Base-by-base conservation (phyloP, 192 early-diverging fungal species). In the Chytriomyces confervae region DNA sequence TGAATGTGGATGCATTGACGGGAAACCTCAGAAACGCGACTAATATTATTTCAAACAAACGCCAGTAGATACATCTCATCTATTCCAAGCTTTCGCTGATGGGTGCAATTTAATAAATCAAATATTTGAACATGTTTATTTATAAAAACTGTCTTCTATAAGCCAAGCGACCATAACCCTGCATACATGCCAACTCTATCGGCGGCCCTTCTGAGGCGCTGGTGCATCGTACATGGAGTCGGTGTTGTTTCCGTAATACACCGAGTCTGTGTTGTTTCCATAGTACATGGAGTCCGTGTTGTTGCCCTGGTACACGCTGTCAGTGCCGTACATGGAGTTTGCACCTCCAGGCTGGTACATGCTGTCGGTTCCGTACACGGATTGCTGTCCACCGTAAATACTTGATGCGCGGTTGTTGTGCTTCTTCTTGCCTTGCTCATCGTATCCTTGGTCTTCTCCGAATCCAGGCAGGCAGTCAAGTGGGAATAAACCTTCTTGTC, bases 351-450 rank as follows among this genome's bases (percentile, higher is more conserved):
- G 64, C 6, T 16, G 20, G 36, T 69, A 69, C 27, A 69, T 44
- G 10, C 36, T 47, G 47, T 69, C 36, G 2, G 63, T 43, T 65
- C 63, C 63, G 24, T 13, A 65, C 20, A 13, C 5, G 27, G 63
- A 23, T 29, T 29, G 23, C 16, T 61, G 18, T 61, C 18, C 57
- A 61, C 23, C 57, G 51, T 72, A 72, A 6, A 74, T 74, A 16
- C 20, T 29, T 10, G 67, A 69, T 44, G 44, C 67, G 13, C 67
- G 67, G 16, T 47, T 36, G 3, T 69, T 69, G 44, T 69, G 13
- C 47, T 29, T 69, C 67, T 69, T 69, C 4, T 69, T 36, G 16
- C 67, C 67, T 69, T 69, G 67, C 27, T 20, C 67, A 46, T 69
- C 67, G 47, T n/a, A 69, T 48, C 47, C 24, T 46, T 69, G 67